These are phyloP conservation scores for Conidiobolus incongruus DNA, from an alignment of 371 early-diverging fungal species.

Conservation along the genomic window DNA sequence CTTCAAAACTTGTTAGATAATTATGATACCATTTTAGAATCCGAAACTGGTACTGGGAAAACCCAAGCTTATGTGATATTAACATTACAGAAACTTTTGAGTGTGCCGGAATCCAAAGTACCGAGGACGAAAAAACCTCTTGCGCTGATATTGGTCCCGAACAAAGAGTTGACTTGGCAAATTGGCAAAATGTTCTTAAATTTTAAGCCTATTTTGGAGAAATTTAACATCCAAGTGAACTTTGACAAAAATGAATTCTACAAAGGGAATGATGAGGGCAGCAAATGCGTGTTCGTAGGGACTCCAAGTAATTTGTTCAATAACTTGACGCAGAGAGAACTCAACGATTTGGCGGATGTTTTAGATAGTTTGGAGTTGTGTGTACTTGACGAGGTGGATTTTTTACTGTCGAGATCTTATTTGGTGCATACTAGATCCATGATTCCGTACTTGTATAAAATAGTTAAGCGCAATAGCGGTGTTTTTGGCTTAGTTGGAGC, in stretches of 20 bases:
- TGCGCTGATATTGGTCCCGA: neutral
- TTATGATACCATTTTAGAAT: too few relatives aligned
- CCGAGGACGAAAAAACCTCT: neutral
- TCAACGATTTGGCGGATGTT: neutral
- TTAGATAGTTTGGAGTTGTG: neutral
- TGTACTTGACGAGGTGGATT: neutral
- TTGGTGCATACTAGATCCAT: neutral
- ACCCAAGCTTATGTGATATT: neutral
- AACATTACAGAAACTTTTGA: neutral
- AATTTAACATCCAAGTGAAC: neutral
- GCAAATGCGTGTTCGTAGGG: neutral
- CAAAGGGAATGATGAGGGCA: neutral
- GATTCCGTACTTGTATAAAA: neutral
- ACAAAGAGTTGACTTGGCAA: conserved; percentile 1
- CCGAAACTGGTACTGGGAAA: conserved; percentile 4
- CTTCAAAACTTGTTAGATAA: too few relatives aligned
- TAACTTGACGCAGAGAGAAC: neutral
- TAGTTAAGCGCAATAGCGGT: neutral
- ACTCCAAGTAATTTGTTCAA: neutral
- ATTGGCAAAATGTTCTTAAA: neutral
- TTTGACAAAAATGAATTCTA: neutral
- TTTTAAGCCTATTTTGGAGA: neutral
- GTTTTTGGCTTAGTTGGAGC: conserved; percentile 1
- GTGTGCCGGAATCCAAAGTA: too few relatives aligned
- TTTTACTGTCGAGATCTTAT: neutral